A percentile compares a stretch with the other conserved stretches of the same genome.
phyloP scores from a whole-genome alignment of 306 rosid species.

The Prunus persica region DNA sequence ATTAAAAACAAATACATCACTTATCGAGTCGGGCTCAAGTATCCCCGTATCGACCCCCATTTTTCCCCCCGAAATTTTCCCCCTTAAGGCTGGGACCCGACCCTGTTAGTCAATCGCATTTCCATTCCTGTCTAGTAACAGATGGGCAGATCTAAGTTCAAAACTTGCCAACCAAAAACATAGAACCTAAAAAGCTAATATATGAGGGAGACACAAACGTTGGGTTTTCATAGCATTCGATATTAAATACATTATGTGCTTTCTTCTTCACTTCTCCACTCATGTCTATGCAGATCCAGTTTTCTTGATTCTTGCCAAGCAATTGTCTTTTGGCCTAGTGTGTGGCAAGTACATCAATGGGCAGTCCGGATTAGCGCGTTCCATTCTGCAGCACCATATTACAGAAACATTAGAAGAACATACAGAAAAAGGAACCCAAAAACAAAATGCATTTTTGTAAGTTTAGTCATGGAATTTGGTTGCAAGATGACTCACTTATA shows the following conservation, averaged over 20 bases:
- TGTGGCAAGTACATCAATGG: conserved; percentile 67
- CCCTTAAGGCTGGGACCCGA: too few relatives aligned
- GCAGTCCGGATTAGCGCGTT: conserved; percentile 47
- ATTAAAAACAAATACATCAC: too few relatives aligned
- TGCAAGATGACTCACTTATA: conserved; percentile 45
- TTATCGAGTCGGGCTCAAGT: too few relatives aligned
- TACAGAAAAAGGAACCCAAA: background rate
- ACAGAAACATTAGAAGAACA: background rate
- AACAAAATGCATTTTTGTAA: background rate
- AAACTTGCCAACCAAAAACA: background rate
- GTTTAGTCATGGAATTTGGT: background rate
- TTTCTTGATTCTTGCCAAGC: conserved; percentile 61
- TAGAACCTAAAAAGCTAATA: background rate
- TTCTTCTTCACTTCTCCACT: background rate
- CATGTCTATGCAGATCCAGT: background rate
- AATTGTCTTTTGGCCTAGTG: conserved; percentile 71
- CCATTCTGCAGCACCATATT: conserved; percentile 43
- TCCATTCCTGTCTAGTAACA: background rate
- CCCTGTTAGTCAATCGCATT: too few relatives aligned
- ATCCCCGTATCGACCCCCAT: too few relatives aligned
- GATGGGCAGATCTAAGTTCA: background rate
- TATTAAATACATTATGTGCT: background rate
- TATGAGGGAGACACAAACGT: background rate
- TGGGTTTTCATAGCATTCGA: background rate
- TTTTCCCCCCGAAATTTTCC: too few relatives aligned